phyloP scores from a whole-genome alignment of 805 yeast species.

The Tetrapisispora phaffii region DNA sequence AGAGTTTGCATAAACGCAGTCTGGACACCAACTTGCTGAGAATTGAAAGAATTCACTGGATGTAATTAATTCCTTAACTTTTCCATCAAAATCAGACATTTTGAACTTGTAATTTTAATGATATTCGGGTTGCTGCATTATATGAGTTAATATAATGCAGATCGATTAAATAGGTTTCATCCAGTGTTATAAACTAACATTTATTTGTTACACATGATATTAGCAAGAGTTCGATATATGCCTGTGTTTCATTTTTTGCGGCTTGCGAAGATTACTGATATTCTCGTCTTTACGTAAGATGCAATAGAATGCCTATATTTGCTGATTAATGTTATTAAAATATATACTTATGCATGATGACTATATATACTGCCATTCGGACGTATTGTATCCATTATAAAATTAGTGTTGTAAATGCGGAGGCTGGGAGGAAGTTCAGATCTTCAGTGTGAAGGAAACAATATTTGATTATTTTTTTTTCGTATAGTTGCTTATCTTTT shows the following conservation, averaged over 20 bases:
- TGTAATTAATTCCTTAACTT: constrained; percentile 39
- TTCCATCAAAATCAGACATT: constrained; percentile 3
- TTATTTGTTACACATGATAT: too few relatives aligned
- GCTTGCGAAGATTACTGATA: too few relatives aligned
- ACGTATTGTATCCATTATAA: too few relatives aligned
- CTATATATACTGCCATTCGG: too few relatives aligned
- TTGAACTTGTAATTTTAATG: background rate
- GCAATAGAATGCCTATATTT: background rate
- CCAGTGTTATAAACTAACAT: too few relatives aligned
- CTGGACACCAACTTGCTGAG: constrained; percentile 73
- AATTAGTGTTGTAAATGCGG: too few relatives aligned
- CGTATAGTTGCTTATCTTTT: constrained; percentile 18
- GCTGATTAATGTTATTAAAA: background rate
- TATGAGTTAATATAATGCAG: too few relatives aligned
- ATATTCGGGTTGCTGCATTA: background rate
- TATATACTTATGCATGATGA: background rate
- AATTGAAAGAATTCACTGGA: constrained; percentile 44
- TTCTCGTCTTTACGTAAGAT: too few relatives aligned
- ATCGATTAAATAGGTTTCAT: too few relatives aligned
- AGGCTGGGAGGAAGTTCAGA: background rate
- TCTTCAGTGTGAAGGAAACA: too few relatives aligned
- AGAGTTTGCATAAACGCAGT: constrained; percentile 53
- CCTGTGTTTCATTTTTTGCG: too few relatives aligned
- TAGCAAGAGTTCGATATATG: too few relatives aligned
- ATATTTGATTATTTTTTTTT: background rate